phyloP scores from a whole-genome alignment of 2,329 filamentous ascomycete genomes.

The Botrytis cinerea region DNA sequence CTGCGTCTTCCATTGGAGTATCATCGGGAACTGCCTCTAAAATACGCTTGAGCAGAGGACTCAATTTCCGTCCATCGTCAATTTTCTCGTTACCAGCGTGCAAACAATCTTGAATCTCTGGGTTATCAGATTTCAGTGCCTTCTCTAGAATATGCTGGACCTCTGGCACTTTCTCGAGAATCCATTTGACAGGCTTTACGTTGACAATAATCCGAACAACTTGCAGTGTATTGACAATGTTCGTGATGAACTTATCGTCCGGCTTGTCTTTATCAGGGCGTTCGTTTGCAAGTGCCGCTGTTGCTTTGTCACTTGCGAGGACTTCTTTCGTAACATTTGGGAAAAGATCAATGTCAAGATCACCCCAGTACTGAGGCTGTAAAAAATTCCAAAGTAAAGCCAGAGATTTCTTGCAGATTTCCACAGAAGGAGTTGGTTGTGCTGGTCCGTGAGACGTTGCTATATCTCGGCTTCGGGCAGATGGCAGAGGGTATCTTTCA shows the following conservation, averaged over 20 bases:
- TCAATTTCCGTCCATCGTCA: slow-evolving; percentile 69
- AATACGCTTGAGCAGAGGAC: slow-evolving; percentile 77
- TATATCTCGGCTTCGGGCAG: slow-evolving; percentile 63
- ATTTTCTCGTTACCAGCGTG: slow-evolving; percentile 71
- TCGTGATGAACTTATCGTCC: slow-evolving; percentile 82
- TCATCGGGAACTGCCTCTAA: slow-evolving; percentile 86
- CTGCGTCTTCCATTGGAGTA: slow-evolving; percentile 69
- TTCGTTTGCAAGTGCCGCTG: slow-evolving; percentile 58
- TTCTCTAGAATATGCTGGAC: slow-evolving; percentile 91
- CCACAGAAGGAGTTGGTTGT: slow-evolving; percentile 60
- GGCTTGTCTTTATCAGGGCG: slow-evolving; percentile 67
- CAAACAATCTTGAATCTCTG: slow-evolving; percentile 91
- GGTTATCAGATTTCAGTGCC: slow-evolving; percentile 80
- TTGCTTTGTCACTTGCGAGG: slow-evolving; percentile 76
- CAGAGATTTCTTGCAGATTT: slow-evolving; percentile 85
- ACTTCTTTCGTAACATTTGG: slow-evolving; percentile 87
- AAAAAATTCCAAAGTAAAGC: slow-evolving; percentile 80
- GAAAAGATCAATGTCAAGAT: slow-evolving; percentile 88
- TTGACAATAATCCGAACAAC: slow-evolving; percentile 88
- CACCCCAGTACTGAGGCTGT: slow-evolving; percentile 85
- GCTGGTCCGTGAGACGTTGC: slow-evolving; percentile 48
- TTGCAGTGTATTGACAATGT: slow-evolving; percentile 91
- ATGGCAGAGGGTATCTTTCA: slow-evolving; percentile 79
- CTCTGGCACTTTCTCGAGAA: slow-evolving; percentile 71
- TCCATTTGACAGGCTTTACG: slow-evolving; percentile 87